Conservation (phyloP, 2,329 filamentous ascomycete species). For the Aspergillus persii region DNA sequence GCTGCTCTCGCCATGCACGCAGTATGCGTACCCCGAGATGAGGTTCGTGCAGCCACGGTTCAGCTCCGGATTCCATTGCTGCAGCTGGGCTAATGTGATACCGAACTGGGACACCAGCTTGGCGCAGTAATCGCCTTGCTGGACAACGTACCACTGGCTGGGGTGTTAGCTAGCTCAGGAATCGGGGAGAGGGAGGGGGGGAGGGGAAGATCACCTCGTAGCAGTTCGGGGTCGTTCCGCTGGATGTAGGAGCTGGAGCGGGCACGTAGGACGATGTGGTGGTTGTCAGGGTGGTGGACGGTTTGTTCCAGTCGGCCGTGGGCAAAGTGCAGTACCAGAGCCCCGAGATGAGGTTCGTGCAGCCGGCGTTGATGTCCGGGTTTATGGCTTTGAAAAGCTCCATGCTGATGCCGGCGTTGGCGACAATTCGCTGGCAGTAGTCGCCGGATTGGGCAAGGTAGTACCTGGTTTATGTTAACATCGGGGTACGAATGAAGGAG, state of each 20-base stretch:
- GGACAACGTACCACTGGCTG: constrained; percentile 13
- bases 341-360: constrained; percentile 10
- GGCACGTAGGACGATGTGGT: constrained; percentile 2
- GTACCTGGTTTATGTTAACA: background rate
- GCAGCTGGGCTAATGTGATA: constrained; percentile 21
- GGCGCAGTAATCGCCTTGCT: constrained; percentile 25
- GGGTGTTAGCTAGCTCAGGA: no score
- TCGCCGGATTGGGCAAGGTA: constrained; percentile 7
- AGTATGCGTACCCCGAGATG: constrained; percentile 31
- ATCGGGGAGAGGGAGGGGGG: no score
- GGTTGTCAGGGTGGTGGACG: background rate
- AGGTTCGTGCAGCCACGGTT: constrained; percentile 29
- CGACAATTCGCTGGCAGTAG: constrained; percentile 9
- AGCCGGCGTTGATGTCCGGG: constrained; percentile 6
- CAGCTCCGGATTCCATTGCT: constrained; percentile 27
- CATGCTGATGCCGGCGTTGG: constrained; percentile 7
- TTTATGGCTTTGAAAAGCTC: constrained; percentile 11
- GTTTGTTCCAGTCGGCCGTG: constrained; percentile 7
- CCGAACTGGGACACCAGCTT: constrained; percentile 20
- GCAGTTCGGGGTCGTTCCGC: constrained; percentile 8
- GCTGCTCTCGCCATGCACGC: constrained; percentile 8
- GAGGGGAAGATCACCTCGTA: constrained; percentile 3
- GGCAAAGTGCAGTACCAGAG: constrained; percentile 12
- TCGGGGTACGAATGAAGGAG: background rate
- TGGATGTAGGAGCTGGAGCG: constrained; percentile 7